These are phyloP conservation scores for Marchantia paleacea DNA, from an alignment of 225 moss, liverwort and hornwort species.

Conservation along the genomic window DNA sequence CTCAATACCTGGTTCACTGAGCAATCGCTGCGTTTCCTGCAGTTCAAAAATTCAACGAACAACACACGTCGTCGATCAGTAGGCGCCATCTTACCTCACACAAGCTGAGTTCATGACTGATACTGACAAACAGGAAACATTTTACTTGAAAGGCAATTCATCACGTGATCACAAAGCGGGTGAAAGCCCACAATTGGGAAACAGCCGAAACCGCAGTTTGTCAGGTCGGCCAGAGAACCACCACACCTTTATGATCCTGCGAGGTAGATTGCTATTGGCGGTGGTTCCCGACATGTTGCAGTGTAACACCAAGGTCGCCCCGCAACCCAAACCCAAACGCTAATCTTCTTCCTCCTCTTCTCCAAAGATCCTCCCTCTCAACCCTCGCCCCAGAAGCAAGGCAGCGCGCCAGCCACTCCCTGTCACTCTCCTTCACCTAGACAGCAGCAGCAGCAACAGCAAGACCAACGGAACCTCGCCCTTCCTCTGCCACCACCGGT, in stretches of 20 bases:
- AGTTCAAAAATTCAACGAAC: slow-evolving; percentile 40
- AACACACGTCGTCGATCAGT: slow-evolving; percentile 35
- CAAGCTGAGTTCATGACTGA: slow-evolving; percentile 15
- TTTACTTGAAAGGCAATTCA: neutral
- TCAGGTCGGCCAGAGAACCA: neutral
- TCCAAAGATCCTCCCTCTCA: slow-evolving; percentile 3
- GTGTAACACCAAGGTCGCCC: slow-evolving; percentile 18
- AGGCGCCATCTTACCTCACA: neutral
- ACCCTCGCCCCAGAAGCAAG: slow-evolving; percentile 2
- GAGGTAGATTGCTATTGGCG: slow-evolving; percentile 89
- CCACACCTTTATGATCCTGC: slow-evolving; percentile 85
- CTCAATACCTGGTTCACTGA: slow-evolving; percentile 88
- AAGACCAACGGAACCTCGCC: neutral
- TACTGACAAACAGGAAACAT: neutral
- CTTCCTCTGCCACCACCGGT: neutral
- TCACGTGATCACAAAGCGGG: neutral
- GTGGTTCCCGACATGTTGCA: slow-evolving; percentile 79
- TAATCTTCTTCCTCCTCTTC: neutral
- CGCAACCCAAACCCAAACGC: neutral
- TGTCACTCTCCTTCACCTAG: neutral
- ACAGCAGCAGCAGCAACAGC: neutral
- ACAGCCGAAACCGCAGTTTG: neutral
- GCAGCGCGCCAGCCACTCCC: slow-evolving; percentile 6
- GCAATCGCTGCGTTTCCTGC: slow-evolving; percentile 95
- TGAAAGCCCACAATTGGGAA: neutral